A percentile compares a stretch with the other conserved stretches of the same genome.
phyloP scores from a whole-genome alignment of 768 basidiomycete genomes.

The Crepidotus variabilis region DNA sequence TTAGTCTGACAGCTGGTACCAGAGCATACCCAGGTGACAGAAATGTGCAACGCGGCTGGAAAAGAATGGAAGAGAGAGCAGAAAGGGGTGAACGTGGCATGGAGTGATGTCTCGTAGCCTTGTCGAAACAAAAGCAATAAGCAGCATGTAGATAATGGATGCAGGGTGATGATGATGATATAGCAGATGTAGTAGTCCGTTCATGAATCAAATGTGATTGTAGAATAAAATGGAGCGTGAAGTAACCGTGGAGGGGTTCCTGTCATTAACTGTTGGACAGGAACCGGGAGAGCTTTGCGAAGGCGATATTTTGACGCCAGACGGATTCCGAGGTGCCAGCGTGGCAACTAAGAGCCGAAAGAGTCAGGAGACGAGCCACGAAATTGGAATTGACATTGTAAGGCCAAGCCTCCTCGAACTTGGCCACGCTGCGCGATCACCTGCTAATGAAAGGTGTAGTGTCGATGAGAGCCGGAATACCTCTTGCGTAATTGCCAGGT shows the following conservation, averaged over 20 bases:
- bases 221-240: conserved; percentile 14
- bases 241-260: conserved; percentile 56
- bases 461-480: too few species aligned
- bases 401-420: too few species aligned
- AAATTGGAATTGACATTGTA: too few species aligned
- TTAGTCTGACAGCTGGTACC: conserved; percentile 34
- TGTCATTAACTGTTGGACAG: conserved; percentile 28
- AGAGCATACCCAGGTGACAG: conserved; percentile 19
- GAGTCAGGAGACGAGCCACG: conserved; percentile 37
- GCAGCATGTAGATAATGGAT: conserved; percentile 21
- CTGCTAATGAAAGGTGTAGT: too few species aligned
- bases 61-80: conserved; percentile 29
- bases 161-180: conserved; percentile 28
- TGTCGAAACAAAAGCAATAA: conserved; percentile 31
- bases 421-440: too few species aligned
- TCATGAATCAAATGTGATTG: conserved; percentile 49
- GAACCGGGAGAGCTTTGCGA: conserved; percentile 14
- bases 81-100: conserved; percentile 22
- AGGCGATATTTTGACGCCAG: conserved; percentile 21
- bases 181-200: conserved; percentile 39
- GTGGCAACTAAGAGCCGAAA: conserved; percentile 36
- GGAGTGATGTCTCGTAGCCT: conserved; percentile 24
- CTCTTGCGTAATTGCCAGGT: too few species aligned
- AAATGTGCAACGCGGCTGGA: conserved; percentile 57
- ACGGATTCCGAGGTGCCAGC: conserved; percentile 26